A percentile compares a stretch with the other conserved stretches of the same genome.
Evolutionary conservation across 768 basidiomycete species (phyloP).

Genomic region (Lentinus tigrinus): DNA sequence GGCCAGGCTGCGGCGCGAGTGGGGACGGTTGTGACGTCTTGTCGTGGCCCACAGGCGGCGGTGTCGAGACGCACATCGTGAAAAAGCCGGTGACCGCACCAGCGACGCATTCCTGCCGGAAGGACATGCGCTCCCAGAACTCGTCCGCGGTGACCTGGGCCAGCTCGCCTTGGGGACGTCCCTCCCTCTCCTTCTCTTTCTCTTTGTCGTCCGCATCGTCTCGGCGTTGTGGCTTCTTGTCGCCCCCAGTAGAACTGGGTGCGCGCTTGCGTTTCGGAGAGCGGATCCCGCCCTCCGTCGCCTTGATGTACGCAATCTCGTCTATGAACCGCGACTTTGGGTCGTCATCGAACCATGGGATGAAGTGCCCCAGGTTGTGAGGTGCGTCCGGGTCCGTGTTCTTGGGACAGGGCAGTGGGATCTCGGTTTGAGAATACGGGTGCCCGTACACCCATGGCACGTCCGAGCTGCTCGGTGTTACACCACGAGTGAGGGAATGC

Average conservation of each 20-base stretch:
- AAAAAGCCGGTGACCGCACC: constrained; percentile 96
- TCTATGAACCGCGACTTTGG: constrained; percentile 93
- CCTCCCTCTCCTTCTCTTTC: constrained; percentile 28
- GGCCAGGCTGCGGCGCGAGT: constrained; percentile 53
- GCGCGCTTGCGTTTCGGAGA: constrained; percentile 63
- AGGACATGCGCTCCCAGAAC: constrained; percentile 98
- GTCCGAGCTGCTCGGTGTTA: constrained; percentile 10
- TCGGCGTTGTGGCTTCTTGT: not conserved
- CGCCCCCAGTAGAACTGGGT: constrained; percentile 1
- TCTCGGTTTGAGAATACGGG: constrained; percentile 54
- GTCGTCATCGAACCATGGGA: constrained; percentile 95
- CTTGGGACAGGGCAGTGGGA: constrained; percentile 49
- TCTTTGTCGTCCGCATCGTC: constrained; percentile 16
- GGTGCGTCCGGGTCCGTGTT: constrained; percentile 24
- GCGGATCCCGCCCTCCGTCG: constrained; percentile 49
- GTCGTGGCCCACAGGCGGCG: not conserved
- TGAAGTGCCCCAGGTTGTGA: constrained; percentile 63
- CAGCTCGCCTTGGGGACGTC: constrained; percentile 46
- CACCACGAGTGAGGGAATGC: constrained; percentile 34
- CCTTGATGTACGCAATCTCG: constrained; percentile 77
- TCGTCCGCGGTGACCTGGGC: constrained; percentile 65
- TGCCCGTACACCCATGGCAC: constrained; percentile 74
- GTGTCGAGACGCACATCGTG: constrained; percentile 44
- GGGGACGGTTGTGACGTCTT: constrained; percentile 35
- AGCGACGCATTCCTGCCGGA: constrained; percentile 89